phyloP scores from a whole-genome alignment of 768 basidiomycete species.

The Phylloporus sp. region DNA sequence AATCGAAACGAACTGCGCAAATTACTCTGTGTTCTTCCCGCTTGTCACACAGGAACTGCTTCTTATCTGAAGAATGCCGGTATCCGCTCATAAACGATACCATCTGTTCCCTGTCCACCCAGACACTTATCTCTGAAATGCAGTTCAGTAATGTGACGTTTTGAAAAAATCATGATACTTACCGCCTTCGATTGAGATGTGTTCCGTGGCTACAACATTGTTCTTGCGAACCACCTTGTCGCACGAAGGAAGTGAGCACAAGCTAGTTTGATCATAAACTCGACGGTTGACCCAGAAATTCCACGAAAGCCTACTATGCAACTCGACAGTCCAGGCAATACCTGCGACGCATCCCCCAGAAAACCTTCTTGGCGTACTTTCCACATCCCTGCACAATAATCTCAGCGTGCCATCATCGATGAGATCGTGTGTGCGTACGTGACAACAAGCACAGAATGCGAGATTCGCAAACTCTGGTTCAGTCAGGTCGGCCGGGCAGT shows the following conservation, averaged over 20 bases:
- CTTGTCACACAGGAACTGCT: slow-evolving; percentile 2
- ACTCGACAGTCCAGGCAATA: slow-evolving; percentile 7
- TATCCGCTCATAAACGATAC: slow-evolving; percentile 4
- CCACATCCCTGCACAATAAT: slow-evolving; percentile 4
- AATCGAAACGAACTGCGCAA: too few relatives aligned
- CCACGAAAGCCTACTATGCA: not conserved
- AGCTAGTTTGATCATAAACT: not conserved
- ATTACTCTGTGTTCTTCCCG: not conserved
- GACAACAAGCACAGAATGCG: slow-evolving; percentile 27
- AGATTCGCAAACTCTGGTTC: slow-evolving; percentile 43
- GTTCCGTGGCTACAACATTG: not conserved
- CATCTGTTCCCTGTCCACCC: slow-evolving; percentile 15
- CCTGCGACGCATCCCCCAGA: slow-evolving; percentile 11
- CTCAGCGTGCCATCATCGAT: not conserved
- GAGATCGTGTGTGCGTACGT: not conserved
- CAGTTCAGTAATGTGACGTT: not conserved
- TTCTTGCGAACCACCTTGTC: not conserved
- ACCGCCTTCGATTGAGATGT: not conserved
- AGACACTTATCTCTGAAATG: too few relatives aligned
- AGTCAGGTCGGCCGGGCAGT: slow-evolving; percentile 38
- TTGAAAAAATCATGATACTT: not conserved
- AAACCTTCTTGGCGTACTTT: not conserved
- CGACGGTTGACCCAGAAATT: not conserved
- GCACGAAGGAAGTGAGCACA: not conserved
- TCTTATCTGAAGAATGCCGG: not conserved